phyloP scores from a whole-genome alignment of 2,329 filamentous ascomycete species.

The Domatiomyces globalis region DNA sequence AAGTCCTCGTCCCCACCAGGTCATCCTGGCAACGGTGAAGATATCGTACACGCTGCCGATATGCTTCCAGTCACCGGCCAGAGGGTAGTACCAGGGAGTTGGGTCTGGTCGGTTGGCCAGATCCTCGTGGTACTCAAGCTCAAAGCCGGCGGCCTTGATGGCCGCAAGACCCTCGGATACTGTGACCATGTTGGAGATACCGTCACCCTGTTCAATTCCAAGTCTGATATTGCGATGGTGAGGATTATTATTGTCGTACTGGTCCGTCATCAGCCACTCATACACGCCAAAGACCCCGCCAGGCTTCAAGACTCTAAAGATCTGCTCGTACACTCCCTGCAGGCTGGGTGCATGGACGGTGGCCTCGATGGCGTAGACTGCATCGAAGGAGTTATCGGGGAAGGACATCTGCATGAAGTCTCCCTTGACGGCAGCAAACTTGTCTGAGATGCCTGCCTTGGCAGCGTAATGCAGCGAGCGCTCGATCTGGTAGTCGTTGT shows the following conservation, averaged over 20 bases:
- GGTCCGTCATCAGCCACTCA: slow-evolving; percentile 97
- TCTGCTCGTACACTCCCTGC: slow-evolving; percentile 85
- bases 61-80: slow-evolving; percentile 73
- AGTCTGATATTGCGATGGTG: slow-evolving; percentile 81
- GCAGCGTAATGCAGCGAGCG: slow-evolving; percentile 74
- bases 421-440: slow-evolving; percentile 79
- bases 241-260: slow-evolving; percentile 79
- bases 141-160: slow-evolving; percentile 77
- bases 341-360: slow-evolving; percentile 87
- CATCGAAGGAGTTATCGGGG: slow-evolving; percentile 80
- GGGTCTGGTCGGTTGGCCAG: slow-evolving; percentile 61
- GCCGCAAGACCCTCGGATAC: slow-evolving; percentile 66
- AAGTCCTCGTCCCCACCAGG: slow-evolving; percentile 59
- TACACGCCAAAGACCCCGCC: slow-evolving; percentile 94
- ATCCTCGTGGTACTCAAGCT: slow-evolving; percentile 72
- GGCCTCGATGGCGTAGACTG: slow-evolving; percentile 93
- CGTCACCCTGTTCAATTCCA: slow-evolving; percentile 88
- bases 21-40: slow-evolving; percentile 75
- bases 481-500: slow-evolving; percentile 98
- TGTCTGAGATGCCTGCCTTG: slow-evolving; percentile 65
- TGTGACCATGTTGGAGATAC: slow-evolving; percentile 94
- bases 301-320: slow-evolving; percentile 88
- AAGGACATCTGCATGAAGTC: slow-evolving; percentile 99
- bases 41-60: slow-evolving; percentile 60
- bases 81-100: slow-evolving; percentile 86